Percentiles rank a stretch among this genome's conserved stretches.
phyloP scores from a whole-genome alignment of 1,284 basidiomycete genomes.

The Sanghuangporus weigelae region DNA sequence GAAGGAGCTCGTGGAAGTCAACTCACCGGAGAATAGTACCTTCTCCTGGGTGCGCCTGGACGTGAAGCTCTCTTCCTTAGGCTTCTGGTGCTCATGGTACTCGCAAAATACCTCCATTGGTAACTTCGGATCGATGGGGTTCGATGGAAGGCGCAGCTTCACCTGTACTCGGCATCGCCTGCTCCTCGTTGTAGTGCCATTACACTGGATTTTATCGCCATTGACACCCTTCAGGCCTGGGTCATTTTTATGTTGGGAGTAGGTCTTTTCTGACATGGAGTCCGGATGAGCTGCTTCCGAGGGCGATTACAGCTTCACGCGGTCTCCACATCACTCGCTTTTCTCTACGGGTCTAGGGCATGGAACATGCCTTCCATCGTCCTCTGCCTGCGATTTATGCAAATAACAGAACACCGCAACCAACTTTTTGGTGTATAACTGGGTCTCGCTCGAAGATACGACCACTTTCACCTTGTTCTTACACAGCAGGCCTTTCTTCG shows the following conservation, averaged over 20 bases:
- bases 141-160: neutral
- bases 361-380: constrained; percentile 33
- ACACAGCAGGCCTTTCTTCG: too few relatives aligned
- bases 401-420: too few relatives aligned
- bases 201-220: constrained; percentile 52
- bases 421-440: too few relatives aligned
- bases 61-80: too few relatives aligned
- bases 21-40: too few relatives aligned
- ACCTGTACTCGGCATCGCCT: constrained; percentile 49
- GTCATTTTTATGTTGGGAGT: constrained; percentile 55
- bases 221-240: constrained; percentile 38
- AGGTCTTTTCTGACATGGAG: constrained; percentile 46
- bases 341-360: constrained; percentile 64
- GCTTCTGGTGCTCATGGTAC: too few relatives aligned
- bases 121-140: neutral
- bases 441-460: too few relatives aligned
- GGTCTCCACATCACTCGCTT: constrained; percentile 55
- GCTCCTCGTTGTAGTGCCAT: constrained; percentile 43
- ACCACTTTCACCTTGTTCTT: too few relatives aligned
- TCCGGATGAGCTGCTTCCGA: constrained; percentile 34
- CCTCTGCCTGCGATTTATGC: constrained; percentile 14
- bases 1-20: too few relatives aligned
- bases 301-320: constrained; percentile 46
- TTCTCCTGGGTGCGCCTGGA: too few relatives aligned
- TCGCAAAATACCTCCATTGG: too few relatives aligned